phyloP scores from a whole-genome alignment of 2,329 filamentous ascomycete genomes.

The Xylaria digitata region DNA sequence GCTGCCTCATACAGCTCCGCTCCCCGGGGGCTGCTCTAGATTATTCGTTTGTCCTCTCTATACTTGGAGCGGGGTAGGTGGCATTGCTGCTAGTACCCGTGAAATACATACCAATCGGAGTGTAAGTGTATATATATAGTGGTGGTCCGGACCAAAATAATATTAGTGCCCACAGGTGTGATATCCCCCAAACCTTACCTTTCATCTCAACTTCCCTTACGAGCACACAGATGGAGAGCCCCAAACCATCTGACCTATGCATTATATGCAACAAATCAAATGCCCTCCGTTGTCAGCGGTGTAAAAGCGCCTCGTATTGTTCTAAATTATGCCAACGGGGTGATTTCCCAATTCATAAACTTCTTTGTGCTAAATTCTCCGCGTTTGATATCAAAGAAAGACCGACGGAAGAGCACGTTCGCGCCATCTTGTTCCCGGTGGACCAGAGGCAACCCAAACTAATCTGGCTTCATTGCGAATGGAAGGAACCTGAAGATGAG shows the following conservation, averaged over 20 bases:
- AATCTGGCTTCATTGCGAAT: conserved; percentile 25
- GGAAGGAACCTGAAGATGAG: neutral
- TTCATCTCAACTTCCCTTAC: neutral
- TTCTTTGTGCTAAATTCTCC: conserved; percentile 20
- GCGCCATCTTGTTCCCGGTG: conserved; percentile 28
- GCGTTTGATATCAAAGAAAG: conserved; percentile 7
- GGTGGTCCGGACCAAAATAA: no score
- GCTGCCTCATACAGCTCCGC: no score
- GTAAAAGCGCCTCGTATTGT: conserved; percentile 28
- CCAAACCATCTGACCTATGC: conserved; percentile 1
- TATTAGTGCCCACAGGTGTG: no score
- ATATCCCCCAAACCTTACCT: no score
- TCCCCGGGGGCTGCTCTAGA: no score
- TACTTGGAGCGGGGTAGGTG: no score
- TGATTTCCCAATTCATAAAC: conserved; percentile 27
- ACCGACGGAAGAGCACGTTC: conserved; percentile 13
- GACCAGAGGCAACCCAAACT: conserved; percentile 16
- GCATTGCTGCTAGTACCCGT: no score
- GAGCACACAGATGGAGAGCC: neutral
- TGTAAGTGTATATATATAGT: no score
- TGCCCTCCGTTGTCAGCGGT: conserved; percentile 16
- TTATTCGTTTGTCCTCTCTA: no score
- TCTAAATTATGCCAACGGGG: conserved; percentile 22
- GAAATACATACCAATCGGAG: no score
- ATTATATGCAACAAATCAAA: conserved; percentile 29